Percentiles rank a stretch among this genome's conserved stretches.
These are phyloP conservation scores for Monosporozyma siamensis DNA, from an alignment of 805 yeast genomes.

Conservation along the genomic window DNA sequence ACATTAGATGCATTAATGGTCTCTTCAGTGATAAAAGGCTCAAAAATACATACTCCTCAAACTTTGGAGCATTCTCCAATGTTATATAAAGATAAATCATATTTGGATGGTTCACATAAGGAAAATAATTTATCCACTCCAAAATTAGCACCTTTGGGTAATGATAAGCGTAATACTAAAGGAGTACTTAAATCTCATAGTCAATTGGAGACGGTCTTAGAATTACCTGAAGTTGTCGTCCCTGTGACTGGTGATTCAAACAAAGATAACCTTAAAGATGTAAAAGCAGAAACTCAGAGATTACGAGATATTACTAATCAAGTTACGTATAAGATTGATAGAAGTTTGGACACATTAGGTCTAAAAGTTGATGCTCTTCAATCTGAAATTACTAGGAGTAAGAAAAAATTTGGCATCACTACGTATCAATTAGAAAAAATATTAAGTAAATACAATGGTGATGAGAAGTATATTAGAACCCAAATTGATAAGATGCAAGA, in stretches of 20 bases:
- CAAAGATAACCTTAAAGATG: background rate
- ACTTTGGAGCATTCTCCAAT: constrained; percentile 20
- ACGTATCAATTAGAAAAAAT: background rate
- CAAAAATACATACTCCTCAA: constrained; percentile 9
- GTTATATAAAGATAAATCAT: constrained; percentile 30
- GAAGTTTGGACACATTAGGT: background rate
- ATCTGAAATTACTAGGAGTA: background rate
- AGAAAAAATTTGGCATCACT: background rate
- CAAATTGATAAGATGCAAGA: constrained; percentile 4
- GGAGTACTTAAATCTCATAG: background rate
- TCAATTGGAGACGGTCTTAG: background rate
- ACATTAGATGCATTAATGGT: constrained; percentile 19
- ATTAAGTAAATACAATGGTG: background rate
- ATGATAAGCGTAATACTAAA: background rate
- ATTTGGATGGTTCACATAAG: background rate
- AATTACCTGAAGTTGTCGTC: background rate
- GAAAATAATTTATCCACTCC: background rate
- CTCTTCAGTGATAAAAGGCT: constrained; percentile 20
- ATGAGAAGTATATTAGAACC: background rate
- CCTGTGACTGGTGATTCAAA: background rate
- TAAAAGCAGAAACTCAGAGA: background rate
- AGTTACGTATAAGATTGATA: constrained; percentile 2
- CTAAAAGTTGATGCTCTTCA: background rate
- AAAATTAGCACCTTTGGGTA: background rate
- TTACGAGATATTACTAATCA: constrained; percentile 1